Conservation (phyloP, 306 rosid species). For the Lagenaria siceraria region DNA sequence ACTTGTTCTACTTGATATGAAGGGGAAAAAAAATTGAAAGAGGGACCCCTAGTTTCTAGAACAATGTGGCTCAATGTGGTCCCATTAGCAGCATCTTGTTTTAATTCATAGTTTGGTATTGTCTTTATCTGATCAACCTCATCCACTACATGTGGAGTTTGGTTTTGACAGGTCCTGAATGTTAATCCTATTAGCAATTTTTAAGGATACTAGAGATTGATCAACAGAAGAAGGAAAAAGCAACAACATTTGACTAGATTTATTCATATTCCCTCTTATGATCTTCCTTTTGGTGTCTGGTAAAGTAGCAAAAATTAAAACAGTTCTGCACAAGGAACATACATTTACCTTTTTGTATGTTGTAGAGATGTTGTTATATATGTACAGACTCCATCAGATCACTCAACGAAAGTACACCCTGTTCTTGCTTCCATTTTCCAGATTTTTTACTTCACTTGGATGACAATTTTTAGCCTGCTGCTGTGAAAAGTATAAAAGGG, state of each 20-base stretch:
- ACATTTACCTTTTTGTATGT: not conserved
- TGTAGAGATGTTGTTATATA: not conserved
- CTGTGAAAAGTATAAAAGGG: not conserved
- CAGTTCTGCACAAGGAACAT: not conserved
- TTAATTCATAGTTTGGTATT: not conserved
- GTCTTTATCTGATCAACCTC: not conserved
- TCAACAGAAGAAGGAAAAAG: not conserved
- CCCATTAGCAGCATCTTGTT: not conserved
- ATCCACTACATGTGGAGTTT: not conserved
- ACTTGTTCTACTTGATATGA: not conserved
- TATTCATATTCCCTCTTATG: not conserved
- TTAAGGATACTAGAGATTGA: not conserved
- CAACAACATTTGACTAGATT: not conserved
- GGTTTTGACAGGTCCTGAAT: not conserved
- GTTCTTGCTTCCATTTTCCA: not conserved
- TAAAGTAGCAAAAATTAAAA: not conserved
- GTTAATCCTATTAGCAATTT: not conserved
- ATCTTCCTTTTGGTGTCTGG: not conserved
- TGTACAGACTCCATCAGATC: not conserved
- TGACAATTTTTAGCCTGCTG: not conserved
- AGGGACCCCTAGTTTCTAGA: not conserved
- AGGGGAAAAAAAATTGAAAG: not conserved
- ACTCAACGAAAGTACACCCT: conserved; percentile 1
- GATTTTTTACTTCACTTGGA: not conserved
- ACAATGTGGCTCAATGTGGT: not conserved